Evolutionary conservation across 768 basidiomycete genomes (phyloP).

Genomic region (Tulasnella sp.): DNA sequence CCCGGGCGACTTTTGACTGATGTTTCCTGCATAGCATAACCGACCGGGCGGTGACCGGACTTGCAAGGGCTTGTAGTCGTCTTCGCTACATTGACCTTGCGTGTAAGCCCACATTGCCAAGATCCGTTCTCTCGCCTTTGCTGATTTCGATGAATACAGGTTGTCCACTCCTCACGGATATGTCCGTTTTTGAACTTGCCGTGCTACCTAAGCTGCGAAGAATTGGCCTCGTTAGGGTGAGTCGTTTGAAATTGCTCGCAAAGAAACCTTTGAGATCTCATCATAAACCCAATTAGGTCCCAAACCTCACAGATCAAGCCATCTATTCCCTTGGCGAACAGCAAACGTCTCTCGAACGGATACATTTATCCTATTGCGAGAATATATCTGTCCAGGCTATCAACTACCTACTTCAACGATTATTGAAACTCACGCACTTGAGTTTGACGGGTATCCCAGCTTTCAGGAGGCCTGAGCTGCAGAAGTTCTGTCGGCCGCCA

Average conservation of each 20-base stretch:
- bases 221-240: slow-evolving; percentile 81
- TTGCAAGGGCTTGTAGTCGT: slow-evolving; percentile 81
- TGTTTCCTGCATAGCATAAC: slow-evolving; percentile 51
- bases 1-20: neutral
- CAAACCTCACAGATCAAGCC: slow-evolving; percentile 87
- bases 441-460: slow-evolving; percentile 95
- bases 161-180: slow-evolving; percentile 79
- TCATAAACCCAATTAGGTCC: slow-evolving; percentile 29
- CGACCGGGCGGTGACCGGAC: slow-evolving; percentile 70
- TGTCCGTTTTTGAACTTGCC: slow-evolving; percentile 87
- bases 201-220: slow-evolving; percentile 81
- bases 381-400: slow-evolving; percentile 87
- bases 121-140: slow-evolving; percentile 43
- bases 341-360: slow-evolving; percentile 80
- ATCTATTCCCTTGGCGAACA: slow-evolving; percentile 81
- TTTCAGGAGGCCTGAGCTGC: slow-evolving; percentile 75
- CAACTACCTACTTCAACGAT: slow-evolving; percentile 76
- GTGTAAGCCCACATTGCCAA: neutral
- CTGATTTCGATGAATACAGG: slow-evolving; percentile 35
- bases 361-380: slow-evolving; percentile 96
- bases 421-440: slow-evolving; percentile 88
- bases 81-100: slow-evolving; percentile 94
- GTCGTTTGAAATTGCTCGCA: too few relatives aligned
- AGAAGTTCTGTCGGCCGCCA: slow-evolving; percentile 80
- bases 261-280: too few relatives aligned